Percentiles rank a stretch among this genome's conserved stretches.
Evolutionary conservation across 148 eudicot genomes (phyloP).

Genomic region (Vaccinium macrocarpon): DNA sequence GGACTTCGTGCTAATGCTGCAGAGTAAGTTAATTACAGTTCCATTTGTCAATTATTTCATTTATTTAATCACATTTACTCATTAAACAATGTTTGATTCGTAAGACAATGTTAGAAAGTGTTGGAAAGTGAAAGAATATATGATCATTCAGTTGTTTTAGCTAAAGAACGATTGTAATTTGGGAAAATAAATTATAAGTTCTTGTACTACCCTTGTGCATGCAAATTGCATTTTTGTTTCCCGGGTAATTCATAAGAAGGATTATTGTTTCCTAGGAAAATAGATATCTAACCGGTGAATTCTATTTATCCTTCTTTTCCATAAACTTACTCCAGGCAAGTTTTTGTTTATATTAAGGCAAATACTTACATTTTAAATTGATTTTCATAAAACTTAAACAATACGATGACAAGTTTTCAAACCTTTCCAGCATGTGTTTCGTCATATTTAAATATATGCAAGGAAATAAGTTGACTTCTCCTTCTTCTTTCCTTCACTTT

Average conservation of each 20-base stretch:
- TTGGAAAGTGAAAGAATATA: background rate
- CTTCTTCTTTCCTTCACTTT: background rate
- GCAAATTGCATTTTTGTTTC: background rate
- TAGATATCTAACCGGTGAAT: background rate
- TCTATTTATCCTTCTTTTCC: background rate
- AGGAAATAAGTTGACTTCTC: background rate
- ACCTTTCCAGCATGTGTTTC: background rate
- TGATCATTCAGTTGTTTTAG: background rate
- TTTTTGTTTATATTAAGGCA: background rate
- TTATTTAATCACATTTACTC: background rate
- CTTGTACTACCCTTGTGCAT: background rate
- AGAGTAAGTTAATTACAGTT: conserved; percentile 40
- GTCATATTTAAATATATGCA: background rate
- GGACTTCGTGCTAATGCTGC: conserved; percentile 33
- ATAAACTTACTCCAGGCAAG: background rate
- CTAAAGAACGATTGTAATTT: background rate
- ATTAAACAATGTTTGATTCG: background rate
- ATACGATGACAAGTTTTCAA: background rate
- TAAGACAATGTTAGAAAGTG: background rate
- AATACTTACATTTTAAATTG: background rate
- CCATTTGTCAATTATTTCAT: background rate
- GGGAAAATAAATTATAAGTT: background rate
- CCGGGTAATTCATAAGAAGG: background rate
- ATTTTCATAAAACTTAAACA: background rate
- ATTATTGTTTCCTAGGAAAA: background rate